Conservation (phyloP, 2,329 filamentous ascomycete species). For the Amylocarpus encephaloides region DNA sequence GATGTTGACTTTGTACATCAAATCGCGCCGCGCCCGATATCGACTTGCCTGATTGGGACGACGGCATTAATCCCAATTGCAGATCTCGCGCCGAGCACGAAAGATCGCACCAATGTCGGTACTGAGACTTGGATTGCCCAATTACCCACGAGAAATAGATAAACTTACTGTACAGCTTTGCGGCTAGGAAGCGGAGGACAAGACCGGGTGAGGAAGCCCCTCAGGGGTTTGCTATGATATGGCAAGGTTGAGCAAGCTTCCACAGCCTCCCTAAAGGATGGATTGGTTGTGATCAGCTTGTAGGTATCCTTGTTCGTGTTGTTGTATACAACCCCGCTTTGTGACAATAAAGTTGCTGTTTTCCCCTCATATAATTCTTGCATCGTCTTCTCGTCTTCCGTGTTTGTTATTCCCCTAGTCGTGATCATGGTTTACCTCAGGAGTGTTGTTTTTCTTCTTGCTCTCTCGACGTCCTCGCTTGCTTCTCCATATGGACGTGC, state of each 20-base stretch:
- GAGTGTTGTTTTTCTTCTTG: constrained; percentile 8
- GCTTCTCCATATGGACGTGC: constrained; percentile 5
- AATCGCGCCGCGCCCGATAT: neutral
- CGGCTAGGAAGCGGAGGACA: neutral
- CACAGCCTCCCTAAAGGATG: neutral
- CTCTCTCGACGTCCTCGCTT: constrained; percentile 11
- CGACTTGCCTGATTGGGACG: constrained; percentile 9
- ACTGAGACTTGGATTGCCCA: neutral
- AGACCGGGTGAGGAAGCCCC: constrained; percentile 6
- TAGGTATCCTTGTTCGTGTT: neutral
- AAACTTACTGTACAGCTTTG: constrained; percentile 7
- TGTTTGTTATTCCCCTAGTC: neutral
- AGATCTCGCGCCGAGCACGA: constrained; percentile 8
- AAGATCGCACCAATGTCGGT: constrained; percentile 6
- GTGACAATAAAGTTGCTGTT: constrained; percentile 3
- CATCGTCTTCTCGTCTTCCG: neutral
- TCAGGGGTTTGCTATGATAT: neutral
- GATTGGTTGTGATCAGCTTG: neutral
- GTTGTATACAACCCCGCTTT: neutral
- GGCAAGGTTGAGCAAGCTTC: neutral
- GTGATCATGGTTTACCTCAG: constrained; percentile 14
- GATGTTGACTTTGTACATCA: neutral
- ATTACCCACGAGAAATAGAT: constrained; percentile 3
- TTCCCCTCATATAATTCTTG: neutral
- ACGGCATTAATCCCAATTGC: constrained; percentile 1